Base-by-base conservation (phyloP, 2,329 filamentous ascomycete genomes). In the Colletotrichum chrysophilum region DNA sequence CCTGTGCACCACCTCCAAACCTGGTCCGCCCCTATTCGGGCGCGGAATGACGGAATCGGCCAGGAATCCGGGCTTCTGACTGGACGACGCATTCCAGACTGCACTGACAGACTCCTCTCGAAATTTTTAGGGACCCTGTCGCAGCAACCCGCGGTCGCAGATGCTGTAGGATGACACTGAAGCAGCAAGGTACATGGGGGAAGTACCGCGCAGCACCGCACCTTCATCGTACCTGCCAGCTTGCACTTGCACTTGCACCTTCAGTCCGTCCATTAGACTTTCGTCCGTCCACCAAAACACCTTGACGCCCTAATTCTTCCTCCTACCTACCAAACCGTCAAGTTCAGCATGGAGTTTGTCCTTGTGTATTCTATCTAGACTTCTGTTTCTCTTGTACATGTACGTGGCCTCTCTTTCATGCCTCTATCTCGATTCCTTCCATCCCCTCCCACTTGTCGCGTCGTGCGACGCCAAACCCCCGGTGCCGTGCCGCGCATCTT, bases 11-110 rank as follows among this genome's bases (percentile, higher is more conserved):
- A 16, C 28, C 34, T 62, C 34, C 58, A 36, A 61, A 52, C 43
- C n/a, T 52, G 43, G 61, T 48, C 36, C 52, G 62, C 21, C 68
- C 71, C 65, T 36, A 64, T 75, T 70, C 65, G 71, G 62, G 61
- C 62, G 66, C 75, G 77, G 72, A 75, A 77, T 77, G 66, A 76
- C 72, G 77, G 75, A 71, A 77, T 75, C 61, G 58, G 43, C 70
- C 32, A 60, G 9, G 21, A 52, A 34, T 38, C 56, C 16, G 36
- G 38, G 36, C 36, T 24, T 73, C 58, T 73, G 56, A 75, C 70
- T 75, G 73, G 73, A 34, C 43, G 30, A 70, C 62, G 26, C 70
- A 61, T 66, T 62, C 72, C 61, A 71, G 36, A 61, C 43, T 68
- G 70, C 30, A 61, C 48, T 66, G 67, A 70, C 66, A 36, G 71